phyloP scores from a whole-genome alignment of 2,329 filamentous ascomycete species.

The Botryosphaeria dothidea region DNA sequence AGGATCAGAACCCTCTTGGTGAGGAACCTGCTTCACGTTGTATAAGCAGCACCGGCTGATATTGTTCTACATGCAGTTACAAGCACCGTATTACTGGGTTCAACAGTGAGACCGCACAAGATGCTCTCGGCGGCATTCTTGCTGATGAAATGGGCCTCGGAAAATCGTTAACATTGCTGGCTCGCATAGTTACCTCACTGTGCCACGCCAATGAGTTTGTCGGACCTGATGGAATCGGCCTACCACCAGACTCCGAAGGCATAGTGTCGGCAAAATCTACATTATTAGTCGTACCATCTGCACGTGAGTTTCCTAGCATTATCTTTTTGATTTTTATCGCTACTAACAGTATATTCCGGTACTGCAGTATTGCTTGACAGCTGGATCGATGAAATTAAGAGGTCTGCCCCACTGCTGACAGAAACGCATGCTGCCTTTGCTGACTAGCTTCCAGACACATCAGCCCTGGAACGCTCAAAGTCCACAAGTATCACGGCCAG shows the following conservation, averaged over 20 bases:
- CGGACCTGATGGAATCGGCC: background rate
- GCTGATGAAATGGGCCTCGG: slow-evolving; percentile 22
- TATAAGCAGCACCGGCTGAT: background rate
- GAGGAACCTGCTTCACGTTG: background rate
- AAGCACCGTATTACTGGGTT: background rate
- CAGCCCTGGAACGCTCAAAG: background rate
- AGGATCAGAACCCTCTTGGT: background rate
- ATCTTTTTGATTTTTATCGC: background rate
- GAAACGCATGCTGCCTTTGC: background rate
- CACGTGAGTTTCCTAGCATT: slow-evolving; percentile 21
- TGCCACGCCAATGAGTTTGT: background rate
- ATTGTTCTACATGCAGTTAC: background rate
- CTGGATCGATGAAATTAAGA: slow-evolving; percentile 32
- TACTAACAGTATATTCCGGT: slow-evolving; percentile 23
- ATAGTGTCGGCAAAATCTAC: slow-evolving; percentile 19
- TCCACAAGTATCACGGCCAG: background rate
- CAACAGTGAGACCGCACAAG: background rate
- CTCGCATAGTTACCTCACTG: slow-evolving; percentile 18
- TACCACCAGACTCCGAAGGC: slow-evolving; percentile 1
- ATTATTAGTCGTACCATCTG: slow-evolving; percentile 33
- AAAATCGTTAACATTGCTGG: background rate
- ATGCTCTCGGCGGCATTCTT: slow-evolving; percentile 26
- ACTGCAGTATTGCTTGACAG: slow-evolving; percentile 15
- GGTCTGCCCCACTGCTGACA: slow-evolving; percentile 7
- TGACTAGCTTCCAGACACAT: background rate